phyloP scores from a whole-genome alignment of 768 basidiomycete genomes.

The Xerocomellus chrysenteron region DNA sequence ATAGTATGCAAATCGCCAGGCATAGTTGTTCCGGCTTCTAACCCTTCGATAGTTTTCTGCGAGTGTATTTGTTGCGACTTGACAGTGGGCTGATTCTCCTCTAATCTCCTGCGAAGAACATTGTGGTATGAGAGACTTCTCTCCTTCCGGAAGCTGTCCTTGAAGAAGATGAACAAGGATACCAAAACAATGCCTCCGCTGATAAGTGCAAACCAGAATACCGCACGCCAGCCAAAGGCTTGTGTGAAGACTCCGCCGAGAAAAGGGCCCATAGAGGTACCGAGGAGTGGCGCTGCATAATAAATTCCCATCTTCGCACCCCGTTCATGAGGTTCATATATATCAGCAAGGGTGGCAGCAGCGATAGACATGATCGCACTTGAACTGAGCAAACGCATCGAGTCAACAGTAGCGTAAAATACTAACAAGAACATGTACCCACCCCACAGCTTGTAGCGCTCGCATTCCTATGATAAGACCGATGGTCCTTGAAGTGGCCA shows the following conservation, averaged over 20 bases:
- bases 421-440: conserved; percentile 4
- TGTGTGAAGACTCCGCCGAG: conserved; percentile 68
- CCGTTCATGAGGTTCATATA: conserved; percentile 76
- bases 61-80: conserved; percentile 8
- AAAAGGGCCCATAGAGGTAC: conserved; percentile 64
- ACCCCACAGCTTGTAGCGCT: conserved; percentile 63
- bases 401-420: not conserved
- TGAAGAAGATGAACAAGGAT: conserved; percentile 63
- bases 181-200: conserved; percentile 54
- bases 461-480: conserved; percentile 65
- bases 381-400: conserved; percentile 38
- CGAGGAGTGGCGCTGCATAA: conserved; percentile 78
- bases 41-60: not conserved
- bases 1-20: not conserved
- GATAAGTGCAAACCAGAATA: conserved; percentile 80
- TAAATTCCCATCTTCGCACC: conserved; percentile 82
- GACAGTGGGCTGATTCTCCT: conserved; percentile 13
- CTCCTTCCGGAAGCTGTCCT: conserved; percentile 81
- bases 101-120: conserved; percentile 48
- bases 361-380: conserved; percentile 72
- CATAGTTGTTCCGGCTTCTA: conserved; percentile 6
- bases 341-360: conserved; percentile 76
- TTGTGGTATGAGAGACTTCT: conserved; percentile 79
- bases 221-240: conserved; percentile 74
- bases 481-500: conserved; percentile 57